Base-by-base conservation (phyloP, 805 yeast genomes). In the Saccharomycopsis babjevae region DNA sequence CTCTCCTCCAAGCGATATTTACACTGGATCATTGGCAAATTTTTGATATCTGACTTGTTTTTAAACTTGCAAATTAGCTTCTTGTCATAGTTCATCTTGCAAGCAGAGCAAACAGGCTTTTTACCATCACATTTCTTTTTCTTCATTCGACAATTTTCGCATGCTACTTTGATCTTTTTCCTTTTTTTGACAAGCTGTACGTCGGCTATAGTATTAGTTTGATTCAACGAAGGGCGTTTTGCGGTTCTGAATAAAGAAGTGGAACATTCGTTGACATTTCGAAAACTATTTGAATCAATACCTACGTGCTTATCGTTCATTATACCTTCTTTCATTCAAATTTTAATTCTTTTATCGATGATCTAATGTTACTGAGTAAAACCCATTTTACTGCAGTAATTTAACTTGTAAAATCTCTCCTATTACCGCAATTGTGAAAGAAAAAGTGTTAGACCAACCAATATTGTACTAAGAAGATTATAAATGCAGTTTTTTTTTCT, bases 41-140 rank as follows among this genome's bases (percentile, higher is more conserved):
- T 46, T 46, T 22, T 46, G 6, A 46, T 22, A 7, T 46, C 52
- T 2, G 52, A 46, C 25, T 46, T 22, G 28, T 46, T 46, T 28
- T 22, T 46, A 22, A 46, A 39, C 11, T 43, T 50, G 20, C 56
- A 8, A 32, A 56, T 36, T 8, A 61, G 13, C 34, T 52, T 58
- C 54, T 57, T 59, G 15, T 61, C 62, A 28, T 61, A 61, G 28
- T 39, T 20, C 22, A 32, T n/a, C 50, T 58, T 61, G 39, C 65
- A 63, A 13, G 56, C 38, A 5, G 59, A 52, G 38, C 65, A 63
- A 5, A 63, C 54, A 10, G 65, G 65, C n/a, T 54, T 46, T 16
- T 22, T 15, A 5, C 65, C 65, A 50, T 61, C 65, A 46, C 65
- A 63, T 28, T 61, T 60, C 43, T 59, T 54, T 54, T 63, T 63